Evolutionary conservation across 805 yeast species (phyloP), one percentile per base, ranked within the genome.

Genomic region (Candida hispaniensis): DNA sequence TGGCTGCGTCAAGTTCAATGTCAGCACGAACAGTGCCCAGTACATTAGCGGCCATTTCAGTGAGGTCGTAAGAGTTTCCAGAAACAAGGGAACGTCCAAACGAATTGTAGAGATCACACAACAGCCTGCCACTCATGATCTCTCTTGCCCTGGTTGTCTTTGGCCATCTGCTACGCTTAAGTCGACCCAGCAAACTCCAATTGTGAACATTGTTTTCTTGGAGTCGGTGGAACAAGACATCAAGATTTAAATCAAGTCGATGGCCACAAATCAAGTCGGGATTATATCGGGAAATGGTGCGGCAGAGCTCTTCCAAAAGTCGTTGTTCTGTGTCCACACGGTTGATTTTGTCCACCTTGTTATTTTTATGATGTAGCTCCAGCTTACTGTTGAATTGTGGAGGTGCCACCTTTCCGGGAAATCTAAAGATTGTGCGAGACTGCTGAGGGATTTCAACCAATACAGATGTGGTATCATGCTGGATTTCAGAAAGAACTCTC

Each of bases 261-360:
- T 91, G 97, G 18, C 98, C 98, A 23, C 88, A 53, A 35, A 83
- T 70, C 2, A 85, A 77, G 60, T 91, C 98, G 0, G 97, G 96
- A 55, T 91, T 98, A 0, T 80, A 69, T 41, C 72, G 73, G 49
- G 91, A 97, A 44, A 70, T 76, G 18, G 75, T 76, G 48, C 80
- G 79, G 6, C 69, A 54, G 44, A 76, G 66, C 18, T 32, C 18
- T 16, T 15, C 13, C 28, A 32, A 14, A 16, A 32, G 13, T n/a
- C 24, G 28, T 23, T 17, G 36, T 23, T 32, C 36, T 2, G 36
- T 23, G 28, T 32, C 18, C 18, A 20, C 16, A 6, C 18, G 36
- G 18, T 53, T 30, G 56, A 60, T 26, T 51, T 28, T 63, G 64
- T 46, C 32, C 19, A 43, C 15, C 66, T 68, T 45, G n/a, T 26